A percentile compares a stretch with the other conserved stretches of the same genome.
phyloP scores from a whole-genome alignment of 306 rosid species.

The Begonia masoniana region DNA sequence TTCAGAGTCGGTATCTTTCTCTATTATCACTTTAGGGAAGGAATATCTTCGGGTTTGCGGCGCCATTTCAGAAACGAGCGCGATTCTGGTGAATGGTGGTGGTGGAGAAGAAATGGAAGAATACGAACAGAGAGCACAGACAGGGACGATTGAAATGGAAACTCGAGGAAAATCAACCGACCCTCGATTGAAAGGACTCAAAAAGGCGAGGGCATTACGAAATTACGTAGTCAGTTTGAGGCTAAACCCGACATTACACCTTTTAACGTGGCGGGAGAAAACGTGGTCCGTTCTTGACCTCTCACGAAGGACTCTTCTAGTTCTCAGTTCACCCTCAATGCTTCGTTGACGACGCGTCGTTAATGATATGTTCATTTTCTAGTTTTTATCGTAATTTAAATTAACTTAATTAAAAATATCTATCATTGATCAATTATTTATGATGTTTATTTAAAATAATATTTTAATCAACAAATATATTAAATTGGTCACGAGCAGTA shows the following conservation, averaged over 20 bases:
- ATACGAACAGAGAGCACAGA: constrained; percentile 3
- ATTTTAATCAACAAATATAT: too few relatives aligned
- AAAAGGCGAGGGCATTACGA: not conserved
- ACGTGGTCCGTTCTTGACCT: constrained; percentile 28
- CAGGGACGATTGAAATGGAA: not conserved
- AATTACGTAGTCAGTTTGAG: not conserved
- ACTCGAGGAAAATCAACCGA: not conserved
- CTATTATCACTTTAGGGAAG: constrained; percentile 55
- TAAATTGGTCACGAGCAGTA: too few relatives aligned
- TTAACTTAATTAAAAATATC: too few relatives aligned
- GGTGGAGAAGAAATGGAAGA: not conserved
- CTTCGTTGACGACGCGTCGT: too few relatives aligned
- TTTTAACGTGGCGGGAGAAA: constrained; percentile 29
- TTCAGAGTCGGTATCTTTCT: constrained; percentile 67
- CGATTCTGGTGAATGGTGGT: not conserved
- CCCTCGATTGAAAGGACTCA: not conserved
- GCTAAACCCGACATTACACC: constrained; percentile 1
- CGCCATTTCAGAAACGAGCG: constrained; percentile 29
- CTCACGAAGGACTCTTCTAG: not conserved
- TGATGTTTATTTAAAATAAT: too few relatives aligned
- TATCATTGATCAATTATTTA: too few relatives aligned
- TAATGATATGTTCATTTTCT: too few relatives aligned
- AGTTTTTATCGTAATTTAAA: too few relatives aligned
- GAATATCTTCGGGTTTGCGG: constrained; percentile 44
- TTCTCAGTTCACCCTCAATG: too few relatives aligned